phyloP scores from a whole-genome alignment of 1,284 basidiomycete genomes.

The Ceratobasidium sp. region DNA sequence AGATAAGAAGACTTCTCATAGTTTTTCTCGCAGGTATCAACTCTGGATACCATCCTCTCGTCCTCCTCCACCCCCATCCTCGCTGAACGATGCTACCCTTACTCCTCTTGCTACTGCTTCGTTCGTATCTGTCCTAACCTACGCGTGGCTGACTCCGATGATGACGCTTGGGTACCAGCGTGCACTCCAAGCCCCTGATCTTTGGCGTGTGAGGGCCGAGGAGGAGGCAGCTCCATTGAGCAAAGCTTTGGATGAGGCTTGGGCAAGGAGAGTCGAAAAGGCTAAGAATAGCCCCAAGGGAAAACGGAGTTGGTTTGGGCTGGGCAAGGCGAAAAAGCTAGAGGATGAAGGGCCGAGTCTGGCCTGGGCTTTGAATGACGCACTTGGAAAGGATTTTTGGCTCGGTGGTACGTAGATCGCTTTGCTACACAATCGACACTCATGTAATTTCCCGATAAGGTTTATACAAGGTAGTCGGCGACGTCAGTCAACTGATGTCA shows the following conservation, averaged over 20 bases:
- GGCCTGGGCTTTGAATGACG: conserved; percentile 74
- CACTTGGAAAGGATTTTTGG: conserved; percentile 74
- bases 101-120: conserved; percentile 67
- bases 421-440: not conserved
- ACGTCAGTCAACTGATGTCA: conserved; percentile 65
- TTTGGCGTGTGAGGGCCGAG: conserved; percentile 70
- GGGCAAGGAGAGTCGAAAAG: conserved; percentile 55
- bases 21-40: conserved; percentile 44
- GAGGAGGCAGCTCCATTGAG: conserved; percentile 62
- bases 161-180: conserved; percentile 76
- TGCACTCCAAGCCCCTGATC: conserved; percentile 72
- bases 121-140: conserved; percentile 65
- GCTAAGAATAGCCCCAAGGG: conserved; percentile 63
- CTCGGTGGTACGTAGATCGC: conserved; percentile 57
- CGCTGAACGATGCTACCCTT: conserved; percentile 65
- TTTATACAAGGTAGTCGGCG: conserved; percentile 53
- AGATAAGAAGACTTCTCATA: not conserved
- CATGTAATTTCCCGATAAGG: conserved; percentile 44
- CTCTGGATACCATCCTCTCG: conserved; percentile 63
- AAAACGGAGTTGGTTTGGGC: conserved; percentile 41
- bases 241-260: conserved; percentile 57
- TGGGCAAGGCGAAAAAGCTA: conserved; percentile 47
- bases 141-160: conserved; percentile 70
- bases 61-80: conserved; percentile 63
- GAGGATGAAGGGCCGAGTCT: conserved; percentile 59